phyloP scores from a whole-genome alignment of 352 stramenopile species.

The Phytophthora sp. region DNA sequence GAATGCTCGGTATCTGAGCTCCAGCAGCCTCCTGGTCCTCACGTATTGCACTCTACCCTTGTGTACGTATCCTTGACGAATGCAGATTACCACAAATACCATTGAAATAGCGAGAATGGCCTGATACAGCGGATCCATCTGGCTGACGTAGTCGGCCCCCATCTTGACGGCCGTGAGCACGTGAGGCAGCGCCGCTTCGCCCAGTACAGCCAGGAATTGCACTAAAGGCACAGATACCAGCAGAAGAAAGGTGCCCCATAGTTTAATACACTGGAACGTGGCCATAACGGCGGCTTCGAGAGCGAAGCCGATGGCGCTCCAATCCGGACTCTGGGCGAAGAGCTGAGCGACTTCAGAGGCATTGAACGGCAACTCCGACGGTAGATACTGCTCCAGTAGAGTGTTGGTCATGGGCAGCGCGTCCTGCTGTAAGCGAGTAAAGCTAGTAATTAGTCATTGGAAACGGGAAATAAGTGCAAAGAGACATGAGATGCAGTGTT shows the following conservation, averaged over 20 bases:
- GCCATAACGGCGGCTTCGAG: constrained; percentile 59
- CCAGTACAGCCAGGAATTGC: constrained; percentile 43
- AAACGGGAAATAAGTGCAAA: too few relatives aligned
- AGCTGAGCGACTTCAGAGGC: constrained; percentile 42
- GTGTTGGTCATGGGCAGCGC: constrained; percentile 9
- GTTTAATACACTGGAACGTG: constrained; percentile 64
- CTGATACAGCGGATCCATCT: constrained; percentile 74
- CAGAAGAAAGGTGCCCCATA: constrained; percentile 65
- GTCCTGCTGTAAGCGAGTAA: constrained; percentile 22
- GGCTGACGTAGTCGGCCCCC: constrained; percentile 45
- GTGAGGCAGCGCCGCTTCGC: constrained; percentile 73
- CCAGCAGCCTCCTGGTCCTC: constrained; percentile 49
- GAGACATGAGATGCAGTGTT: neutral
- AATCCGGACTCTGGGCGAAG: constrained; percentile 64
- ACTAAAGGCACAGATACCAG: constrained; percentile 56
- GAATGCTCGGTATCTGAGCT: constrained; percentile 73
- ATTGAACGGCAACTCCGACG: constrained; percentile 25
- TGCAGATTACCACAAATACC: constrained; percentile 52
- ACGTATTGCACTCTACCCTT: constrained; percentile 60
- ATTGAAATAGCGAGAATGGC: constrained; percentile 35
- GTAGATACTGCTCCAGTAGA: constrained; percentile 27
- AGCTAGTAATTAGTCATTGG: too few relatives aligned
- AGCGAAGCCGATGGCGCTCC: constrained; percentile 61
- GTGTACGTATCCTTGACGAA: constrained; percentile 73
- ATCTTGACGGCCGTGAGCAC: constrained; percentile 50